phyloP scores from a whole-genome alignment of 2,329 filamentous ascomycete genomes.

The Pyrenochaeta sp. region DNA sequence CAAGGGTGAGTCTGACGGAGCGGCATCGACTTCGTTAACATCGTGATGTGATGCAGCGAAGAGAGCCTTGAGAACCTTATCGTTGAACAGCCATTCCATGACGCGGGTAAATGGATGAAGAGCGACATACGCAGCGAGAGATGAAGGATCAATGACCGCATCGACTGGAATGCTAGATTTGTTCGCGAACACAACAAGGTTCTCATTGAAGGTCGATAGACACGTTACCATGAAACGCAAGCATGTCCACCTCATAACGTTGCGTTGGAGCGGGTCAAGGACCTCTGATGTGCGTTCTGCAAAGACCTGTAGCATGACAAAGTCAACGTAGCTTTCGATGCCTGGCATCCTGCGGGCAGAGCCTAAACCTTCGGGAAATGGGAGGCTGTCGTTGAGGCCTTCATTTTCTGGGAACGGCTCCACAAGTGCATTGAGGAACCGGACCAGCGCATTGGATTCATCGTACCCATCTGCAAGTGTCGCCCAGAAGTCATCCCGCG shows the following conservation, averaged over 20 bases:
- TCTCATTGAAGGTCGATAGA: constrained; percentile 89
- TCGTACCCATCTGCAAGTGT: constrained; percentile 82
- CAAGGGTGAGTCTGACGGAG: constrained; percentile 79
- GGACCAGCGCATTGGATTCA: constrained; percentile 83
- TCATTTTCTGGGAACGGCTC: constrained; percentile 69
- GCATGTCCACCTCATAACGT: constrained; percentile 79
- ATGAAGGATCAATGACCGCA: constrained; percentile 74
- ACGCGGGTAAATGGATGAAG: constrained; percentile 92
- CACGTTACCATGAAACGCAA: constrained; percentile 84
- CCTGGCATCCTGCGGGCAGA: constrained; percentile 80
- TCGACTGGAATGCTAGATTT: constrained; percentile 80
- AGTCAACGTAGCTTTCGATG: constrained; percentile 93
- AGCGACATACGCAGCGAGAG: constrained; percentile 80
- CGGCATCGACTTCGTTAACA: constrained; percentile 73
- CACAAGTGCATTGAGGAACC: constrained; percentile 76
- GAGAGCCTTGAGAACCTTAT: constrained; percentile 81
- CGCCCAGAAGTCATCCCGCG: constrained; percentile 65
- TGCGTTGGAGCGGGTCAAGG: constrained; percentile 70
- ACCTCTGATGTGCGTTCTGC: constrained; percentile 71
- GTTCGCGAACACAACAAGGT: constrained; percentile 85
- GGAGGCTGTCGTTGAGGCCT: constrained; percentile 75
- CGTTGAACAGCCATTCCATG: constrained; percentile 99
- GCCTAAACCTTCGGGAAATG: constrained; percentile 88
- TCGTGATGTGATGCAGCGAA: constrained; percentile 84
- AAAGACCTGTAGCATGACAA: constrained; percentile 82